A percentile compares a stretch with the other conserved stretches of the same genome.
These are phyloP conservation scores for Colletotrichum sp. DNA, from an alignment of 2,329 filamentous ascomycete species.

Conservation along the genomic window DNA sequence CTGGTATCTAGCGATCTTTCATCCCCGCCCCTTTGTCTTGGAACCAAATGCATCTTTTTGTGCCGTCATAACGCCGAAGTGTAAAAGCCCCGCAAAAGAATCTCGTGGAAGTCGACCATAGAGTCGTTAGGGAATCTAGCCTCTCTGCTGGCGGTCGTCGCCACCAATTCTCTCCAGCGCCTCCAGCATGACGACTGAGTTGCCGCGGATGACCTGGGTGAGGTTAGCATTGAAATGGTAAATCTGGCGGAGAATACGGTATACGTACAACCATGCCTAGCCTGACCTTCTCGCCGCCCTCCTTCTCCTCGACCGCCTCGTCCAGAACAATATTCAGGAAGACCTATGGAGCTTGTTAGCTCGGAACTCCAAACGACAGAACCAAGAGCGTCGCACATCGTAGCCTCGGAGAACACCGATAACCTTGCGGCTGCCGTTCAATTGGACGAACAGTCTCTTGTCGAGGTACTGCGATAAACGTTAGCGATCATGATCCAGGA, in stretches of 20 bases:
- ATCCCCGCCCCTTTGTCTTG: conserved; percentile 7
- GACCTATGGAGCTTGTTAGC: conserved; percentile 64
- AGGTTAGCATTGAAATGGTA: conserved; percentile 27
- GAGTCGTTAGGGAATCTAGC: not conserved
- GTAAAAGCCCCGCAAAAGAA: conserved; percentile 1
- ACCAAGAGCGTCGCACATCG: conserved; percentile 70
- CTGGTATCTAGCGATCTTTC: conserved; percentile 31
- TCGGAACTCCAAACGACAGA: not conserved
- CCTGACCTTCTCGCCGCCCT: conserved; percentile 85
- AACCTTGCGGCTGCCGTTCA: conserved; percentile 97
- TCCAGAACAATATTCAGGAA: conserved; percentile 98
- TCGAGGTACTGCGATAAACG: conserved; percentile 81
- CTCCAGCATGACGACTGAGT: conserved; percentile 98
- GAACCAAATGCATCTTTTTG: conserved; percentile 15
- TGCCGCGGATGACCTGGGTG: conserved; percentile 88
- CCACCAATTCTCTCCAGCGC: conserved; percentile 73
- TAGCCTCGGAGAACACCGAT: conserved; percentile 94
- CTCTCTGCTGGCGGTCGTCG: conserved; percentile 51
- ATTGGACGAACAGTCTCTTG: conserved; percentile 96
- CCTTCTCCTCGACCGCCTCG: conserved; percentile 94
- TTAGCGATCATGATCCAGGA: not conserved
- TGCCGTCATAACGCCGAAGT: conserved; percentile 18
- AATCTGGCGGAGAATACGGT: not conserved
- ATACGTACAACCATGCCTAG: conserved; percentile 88
- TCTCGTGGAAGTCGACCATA: conserved; percentile 3